phyloP scores from a whole-genome alignment of 1,284 basidiomycete genomes.

The Tylopilus sp. region DNA sequence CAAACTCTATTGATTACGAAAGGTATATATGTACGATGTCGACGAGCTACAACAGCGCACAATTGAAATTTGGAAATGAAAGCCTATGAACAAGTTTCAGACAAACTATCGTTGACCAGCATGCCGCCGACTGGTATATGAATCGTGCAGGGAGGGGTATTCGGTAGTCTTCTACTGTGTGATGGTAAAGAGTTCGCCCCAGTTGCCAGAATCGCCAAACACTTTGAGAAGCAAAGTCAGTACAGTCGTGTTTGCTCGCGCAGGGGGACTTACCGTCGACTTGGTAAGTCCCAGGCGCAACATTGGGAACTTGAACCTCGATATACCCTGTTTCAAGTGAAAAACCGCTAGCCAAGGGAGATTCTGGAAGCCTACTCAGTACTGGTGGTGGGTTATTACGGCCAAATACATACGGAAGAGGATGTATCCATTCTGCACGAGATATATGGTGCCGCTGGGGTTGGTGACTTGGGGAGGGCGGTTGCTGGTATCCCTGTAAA shows the following conservation, averaged over 20 bases:
- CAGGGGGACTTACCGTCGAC: conserved; percentile 35
- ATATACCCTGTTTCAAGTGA: conserved; percentile 32
- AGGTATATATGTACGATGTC: no score
- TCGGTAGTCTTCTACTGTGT: no score
- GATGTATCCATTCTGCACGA: conserved; percentile 27
- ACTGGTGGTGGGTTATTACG: background rate
- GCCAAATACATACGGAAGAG: conserved; percentile 30
- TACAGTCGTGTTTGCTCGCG: background rate
- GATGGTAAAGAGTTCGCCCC: background rate
- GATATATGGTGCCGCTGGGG: conserved; percentile 31
- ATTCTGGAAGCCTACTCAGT: conserved; percentile 2
- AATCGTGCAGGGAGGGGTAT: no score
- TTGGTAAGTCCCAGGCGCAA: conserved; percentile 33
- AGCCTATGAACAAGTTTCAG: no score
- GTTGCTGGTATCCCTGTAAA: conserved; percentile 33
- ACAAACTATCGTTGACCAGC: no score
- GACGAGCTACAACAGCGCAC: no score
- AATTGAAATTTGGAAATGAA: no score
- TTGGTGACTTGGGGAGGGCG: conserved; percentile 39
- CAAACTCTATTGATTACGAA: no score
- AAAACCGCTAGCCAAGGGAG: conserved; percentile 29
- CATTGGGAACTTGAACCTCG: conserved; percentile 33
- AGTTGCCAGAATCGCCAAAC: background rate
- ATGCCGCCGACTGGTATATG: no score
- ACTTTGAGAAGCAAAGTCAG: background rate